Evolutionary conservation across 805 yeast species (phyloP).

Genomic region (Starmerella roubikii): DNA sequence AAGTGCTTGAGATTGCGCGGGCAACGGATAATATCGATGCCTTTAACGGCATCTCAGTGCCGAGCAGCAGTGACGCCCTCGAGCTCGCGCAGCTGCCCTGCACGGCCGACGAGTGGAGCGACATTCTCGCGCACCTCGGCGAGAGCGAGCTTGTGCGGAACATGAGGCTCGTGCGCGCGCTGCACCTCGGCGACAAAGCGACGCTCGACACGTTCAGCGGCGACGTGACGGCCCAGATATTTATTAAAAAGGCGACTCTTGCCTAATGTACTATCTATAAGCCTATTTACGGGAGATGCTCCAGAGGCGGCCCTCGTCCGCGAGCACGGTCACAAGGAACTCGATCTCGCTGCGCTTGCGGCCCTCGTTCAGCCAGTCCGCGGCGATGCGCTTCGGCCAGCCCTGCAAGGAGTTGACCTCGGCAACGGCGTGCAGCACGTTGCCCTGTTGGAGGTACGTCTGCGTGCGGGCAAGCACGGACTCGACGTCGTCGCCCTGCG

Average conservation of each 20-base stretch:
- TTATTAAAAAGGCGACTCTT: not conserved
- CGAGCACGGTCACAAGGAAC: slow-evolving; percentile 45
- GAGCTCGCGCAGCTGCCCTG: slow-evolving; percentile 17
- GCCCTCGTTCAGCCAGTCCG: slow-evolving; percentile 83
- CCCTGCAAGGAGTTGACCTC: slow-evolving; percentile 84
- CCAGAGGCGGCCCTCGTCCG: slow-evolving; percentile 27
- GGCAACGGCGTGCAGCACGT: slow-evolving; percentile 78
- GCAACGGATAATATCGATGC: slow-evolving; percentile 6
- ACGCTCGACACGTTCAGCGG: slow-evolving; percentile 8
- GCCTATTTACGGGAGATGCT: slow-evolving; percentile 16
- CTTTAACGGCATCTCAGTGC: too few species aligned
- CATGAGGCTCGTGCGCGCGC: slow-evolving; percentile 14
- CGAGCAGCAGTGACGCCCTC: not conserved
- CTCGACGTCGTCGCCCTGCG: slow-evolving; percentile 75
- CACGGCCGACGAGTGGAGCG: slow-evolving; percentile 16
- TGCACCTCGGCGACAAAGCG: slow-evolving; percentile 14
- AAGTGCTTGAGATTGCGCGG: slow-evolving; percentile 12
- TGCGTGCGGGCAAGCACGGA: slow-evolving; percentile 77
- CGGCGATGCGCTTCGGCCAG: slow-evolving; percentile 80
- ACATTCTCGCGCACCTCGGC: slow-evolving; percentile 7
- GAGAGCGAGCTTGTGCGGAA: slow-evolving; percentile 6
- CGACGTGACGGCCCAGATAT: not conserved
- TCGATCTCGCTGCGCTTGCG: slow-evolving; percentile 82
- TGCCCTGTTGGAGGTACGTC: slow-evolving; percentile 56
- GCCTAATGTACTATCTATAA: too few species aligned